Conservation (phyloP, 352 stramenopile species). For the Phytophthora hybrid region DNA sequence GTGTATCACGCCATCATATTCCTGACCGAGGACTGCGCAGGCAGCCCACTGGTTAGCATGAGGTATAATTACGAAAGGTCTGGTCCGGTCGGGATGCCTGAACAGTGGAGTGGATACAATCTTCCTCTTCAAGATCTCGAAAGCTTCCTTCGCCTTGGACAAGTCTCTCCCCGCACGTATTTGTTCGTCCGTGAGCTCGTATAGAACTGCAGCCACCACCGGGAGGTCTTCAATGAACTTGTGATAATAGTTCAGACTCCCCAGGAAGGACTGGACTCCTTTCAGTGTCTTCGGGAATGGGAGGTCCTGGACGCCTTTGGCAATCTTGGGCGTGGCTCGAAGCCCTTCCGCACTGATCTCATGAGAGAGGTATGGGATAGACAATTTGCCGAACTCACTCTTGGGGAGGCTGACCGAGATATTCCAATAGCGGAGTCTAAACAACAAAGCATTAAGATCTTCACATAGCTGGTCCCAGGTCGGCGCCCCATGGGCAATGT, state of each 20-base stretch:
- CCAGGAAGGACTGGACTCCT: not conserved
- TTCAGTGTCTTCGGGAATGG: not conserved
- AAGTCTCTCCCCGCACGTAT: not conserved
- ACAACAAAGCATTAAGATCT: not conserved
- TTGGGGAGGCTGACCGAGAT: conserved; percentile 5
- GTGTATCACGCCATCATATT: too few species aligned
- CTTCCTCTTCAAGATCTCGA: not conserved
- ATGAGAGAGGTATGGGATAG: not conserved
- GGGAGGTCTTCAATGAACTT: too few species aligned
- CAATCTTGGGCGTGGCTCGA: not conserved
- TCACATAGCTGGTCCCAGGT: not conserved
- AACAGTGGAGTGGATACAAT: not conserved
- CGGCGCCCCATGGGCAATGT: not conserved
- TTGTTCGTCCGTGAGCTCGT: conserved; percentile 2
- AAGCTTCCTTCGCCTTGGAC: not conserved
- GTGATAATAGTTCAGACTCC: not conserved
- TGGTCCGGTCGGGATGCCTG: not conserved
- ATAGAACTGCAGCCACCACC: not conserved
- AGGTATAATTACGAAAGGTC: too few species aligned
- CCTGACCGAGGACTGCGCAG: too few species aligned
- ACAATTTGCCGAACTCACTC: not conserved
- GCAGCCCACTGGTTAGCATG: too few species aligned
- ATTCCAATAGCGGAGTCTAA: conserved; percentile 3
- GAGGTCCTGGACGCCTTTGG: not conserved
- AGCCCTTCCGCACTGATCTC: not conserved